These are phyloP conservation scores for Arachis stenosperma DNA, from an alignment of 306 rosid genomes.

Conservation along the genomic window DNA sequence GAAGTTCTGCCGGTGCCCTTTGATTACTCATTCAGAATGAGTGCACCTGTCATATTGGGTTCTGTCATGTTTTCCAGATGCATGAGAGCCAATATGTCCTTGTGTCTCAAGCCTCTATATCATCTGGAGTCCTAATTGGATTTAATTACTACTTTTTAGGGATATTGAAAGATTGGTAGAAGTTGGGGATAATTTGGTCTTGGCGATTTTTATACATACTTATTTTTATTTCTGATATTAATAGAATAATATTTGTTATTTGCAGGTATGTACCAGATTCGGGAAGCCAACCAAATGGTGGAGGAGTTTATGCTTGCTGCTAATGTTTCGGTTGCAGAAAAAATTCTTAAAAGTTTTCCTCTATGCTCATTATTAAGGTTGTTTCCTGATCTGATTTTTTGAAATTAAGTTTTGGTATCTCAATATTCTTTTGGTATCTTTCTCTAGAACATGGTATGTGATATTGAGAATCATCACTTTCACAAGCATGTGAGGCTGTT, in stretches of 20 bases:
- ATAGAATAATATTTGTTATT: slow-evolving; percentile 15
- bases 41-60: slow-evolving; percentile 9
- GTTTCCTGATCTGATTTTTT: slow-evolving; percentile 29
- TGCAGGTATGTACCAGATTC: slow-evolving; percentile 95
- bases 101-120: slow-evolving; percentile 6
- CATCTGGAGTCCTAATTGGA: background rate
- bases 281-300: slow-evolving; percentile 99
- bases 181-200: slow-evolving; percentile 8
- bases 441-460: background rate
- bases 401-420: slow-evolving; percentile 4
- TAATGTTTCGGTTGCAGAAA: slow-evolving; percentile 88
- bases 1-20: slow-evolving; percentile 32
- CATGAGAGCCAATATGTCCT: background rate
- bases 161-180: background rate
- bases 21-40: slow-evolving; percentile 17
- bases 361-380: slow-evolving; percentile 82
- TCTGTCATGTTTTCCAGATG: slow-evolving; percentile 24
- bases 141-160: background rate
- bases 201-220: background rate
- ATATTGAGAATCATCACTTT: slow-evolving; percentile 28
- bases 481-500: slow-evolving; percentile 16
- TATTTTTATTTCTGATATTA: background rate
- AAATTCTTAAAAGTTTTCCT: slow-evolving; percentile 80
- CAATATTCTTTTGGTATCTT: background rate
- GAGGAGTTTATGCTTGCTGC: slow-evolving; percentile 99